phyloP scores from a whole-genome alignment of 78 protist species.

The Acrasis kona region DNA sequence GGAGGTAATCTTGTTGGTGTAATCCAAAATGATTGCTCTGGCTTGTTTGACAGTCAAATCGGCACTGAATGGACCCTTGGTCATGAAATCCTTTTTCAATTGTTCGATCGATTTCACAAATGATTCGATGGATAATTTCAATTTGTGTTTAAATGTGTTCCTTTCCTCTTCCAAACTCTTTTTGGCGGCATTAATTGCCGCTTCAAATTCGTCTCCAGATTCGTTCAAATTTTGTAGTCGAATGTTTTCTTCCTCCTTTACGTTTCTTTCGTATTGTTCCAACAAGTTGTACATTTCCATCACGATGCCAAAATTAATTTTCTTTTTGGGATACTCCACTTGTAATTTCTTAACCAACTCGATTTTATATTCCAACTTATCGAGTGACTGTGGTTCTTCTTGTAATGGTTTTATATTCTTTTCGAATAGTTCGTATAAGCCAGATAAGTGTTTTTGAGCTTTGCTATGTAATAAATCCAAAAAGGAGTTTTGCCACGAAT shows the following conservation, averaged over 20 bases:
- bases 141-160: constrained; percentile 32
- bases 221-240: not conserved
- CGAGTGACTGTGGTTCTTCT: constrained; percentile 34
- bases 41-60: constrained; percentile 4
- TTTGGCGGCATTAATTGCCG: constrained; percentile 5
- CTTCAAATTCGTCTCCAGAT: not conserved
- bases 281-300: constrained; percentile 25
- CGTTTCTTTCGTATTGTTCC: constrained; percentile 21
- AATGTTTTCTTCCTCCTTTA: constrained; percentile 15
- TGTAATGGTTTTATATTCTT: not conserved
- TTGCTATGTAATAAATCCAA: constrained; percentile 21
- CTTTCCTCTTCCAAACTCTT: not conserved
- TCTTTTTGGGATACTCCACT: not conserved
- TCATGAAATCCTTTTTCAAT: constrained; percentile 8
- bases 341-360: not conserved
- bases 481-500: constrained; percentile 43
- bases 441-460: constrained; percentile 25
- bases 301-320: constrained; percentile 51
- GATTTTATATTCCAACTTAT: constrained; percentile 24
- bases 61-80: constrained; percentile 26
- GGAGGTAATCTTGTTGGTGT: not conserved
- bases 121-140: not conserved
- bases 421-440: constrained; percentile 18
- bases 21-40: not conserved
- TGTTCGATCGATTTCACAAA: not conserved